Base-by-base conservation (phyloP, 441 rosid genomes). In the Adansonia gregorii region DNA sequence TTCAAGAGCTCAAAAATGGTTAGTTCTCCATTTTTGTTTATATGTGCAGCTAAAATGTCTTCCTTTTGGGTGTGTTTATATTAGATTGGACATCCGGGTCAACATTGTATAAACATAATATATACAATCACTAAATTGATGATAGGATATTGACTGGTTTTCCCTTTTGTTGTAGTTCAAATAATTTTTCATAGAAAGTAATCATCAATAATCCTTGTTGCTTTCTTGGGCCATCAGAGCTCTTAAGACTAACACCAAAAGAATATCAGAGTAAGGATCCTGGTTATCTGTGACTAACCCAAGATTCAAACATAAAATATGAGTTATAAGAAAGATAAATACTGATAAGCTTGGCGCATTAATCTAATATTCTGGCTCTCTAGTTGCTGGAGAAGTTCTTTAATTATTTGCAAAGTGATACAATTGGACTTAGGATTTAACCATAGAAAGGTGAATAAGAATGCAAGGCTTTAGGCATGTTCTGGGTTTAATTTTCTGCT, bases 1-100 rank as follows among this genome's bases (percentile, higher is more conserved):
- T 51, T 22, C 61, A 76, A 81, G 75, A 81, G 66, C 76, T 74
- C 80, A 65, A 74, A 79, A 63, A 58, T 79, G 88, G 91, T 90
- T 74, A 84, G 87, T 76, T 78, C 45, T 70, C 35, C 19, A 46
- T 52, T 52, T n/a, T 60, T 72, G 51, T 71, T 61, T 49, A 39
- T 63, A 41, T 63, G 39, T 22, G 19, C 65, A 39, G 51, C 35
- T 55, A 39, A 1, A 11, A 63, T 19, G 10, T 2, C 59, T 78
- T 56, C 20, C 43, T 67, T 27, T 46, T 51, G 65, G 51, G 35
- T 39, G 35, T 39, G 61, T 56, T 39, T 39, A 6, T 55, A 35
- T 39, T 72, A 19, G 56, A 0, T 55, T 55, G 19, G 19, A 72
- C 60, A 55, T 55, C 65, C n/a, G 39, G 11, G 52, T 19, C 15